phyloP scores from a whole-genome alignment of 805 yeast species.

The Candida caryicola region DNA sequence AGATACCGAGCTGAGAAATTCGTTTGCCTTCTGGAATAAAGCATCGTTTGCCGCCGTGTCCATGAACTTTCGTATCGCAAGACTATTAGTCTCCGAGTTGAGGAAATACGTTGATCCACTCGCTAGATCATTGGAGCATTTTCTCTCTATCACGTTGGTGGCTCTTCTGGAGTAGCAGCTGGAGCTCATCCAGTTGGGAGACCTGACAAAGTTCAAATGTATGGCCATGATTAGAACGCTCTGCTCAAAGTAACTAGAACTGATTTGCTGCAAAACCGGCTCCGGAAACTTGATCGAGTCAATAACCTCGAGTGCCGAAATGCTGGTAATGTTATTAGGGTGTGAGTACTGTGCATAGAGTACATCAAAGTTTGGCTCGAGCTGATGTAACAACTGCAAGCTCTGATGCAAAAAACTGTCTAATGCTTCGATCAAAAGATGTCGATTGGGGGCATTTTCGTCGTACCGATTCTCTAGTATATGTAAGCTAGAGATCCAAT shows the following conservation, averaged over 20 bases:
- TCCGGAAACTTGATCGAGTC: conserved; percentile 15
- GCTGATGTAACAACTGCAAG: conserved; percentile 8
- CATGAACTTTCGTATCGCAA: conserved; percentile 12
- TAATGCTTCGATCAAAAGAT: conserved; percentile 19
- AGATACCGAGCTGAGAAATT: conserved; percentile 16
- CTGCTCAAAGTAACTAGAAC: conserved; percentile 25
- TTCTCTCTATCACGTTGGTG: conserved; percentile 16
- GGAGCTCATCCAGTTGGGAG: conserved; percentile 30
- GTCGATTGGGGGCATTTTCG: conserved; percentile 16
- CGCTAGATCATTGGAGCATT: conserved; percentile 27
- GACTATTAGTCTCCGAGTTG: conserved; percentile 18
- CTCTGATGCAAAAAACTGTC: conserved; percentile 23
- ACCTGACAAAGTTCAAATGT: conserved; percentile 23
- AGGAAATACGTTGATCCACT: conserved; percentile 21
- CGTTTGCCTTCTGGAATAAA: conserved; percentile 14
- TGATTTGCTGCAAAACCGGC: conserved; percentile 6
- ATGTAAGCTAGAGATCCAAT: conserved; percentile 14
- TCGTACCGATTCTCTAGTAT: conserved; percentile 24
- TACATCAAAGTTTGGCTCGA: conserved; percentile 17
- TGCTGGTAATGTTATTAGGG: conserved; percentile 10
- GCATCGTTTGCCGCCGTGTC: conserved; percentile 6
- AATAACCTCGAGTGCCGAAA: conserved; percentile 14
- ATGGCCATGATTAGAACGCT: conserved; percentile 27
- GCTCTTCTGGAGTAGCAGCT: background rate
- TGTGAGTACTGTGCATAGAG: conserved; percentile 23